Percentiles rank a stretch among this genome's conserved stretches.
Evolutionary conservation across 2,329 filamentous ascomycete species (phyloP).

Genomic region (Cucurbitaria berberidis): DNA sequence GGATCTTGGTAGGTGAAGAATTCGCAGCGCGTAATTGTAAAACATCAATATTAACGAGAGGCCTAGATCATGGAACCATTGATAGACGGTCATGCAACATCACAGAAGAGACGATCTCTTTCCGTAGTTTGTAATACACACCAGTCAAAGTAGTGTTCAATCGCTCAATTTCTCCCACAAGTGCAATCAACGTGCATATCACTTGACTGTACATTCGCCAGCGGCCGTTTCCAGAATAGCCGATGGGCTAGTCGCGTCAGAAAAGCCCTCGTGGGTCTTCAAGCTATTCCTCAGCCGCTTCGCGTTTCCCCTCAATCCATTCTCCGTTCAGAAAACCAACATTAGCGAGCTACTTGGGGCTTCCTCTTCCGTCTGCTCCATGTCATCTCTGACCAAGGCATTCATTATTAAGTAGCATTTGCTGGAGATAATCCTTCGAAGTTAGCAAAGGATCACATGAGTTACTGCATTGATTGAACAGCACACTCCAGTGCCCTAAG

Average conservation of each 20-base stretch:
- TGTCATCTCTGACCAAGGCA: not conserved
- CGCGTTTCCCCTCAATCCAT: slow-evolving; percentile 21
- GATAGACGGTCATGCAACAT: not conserved
- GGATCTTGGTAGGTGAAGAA: not conserved
- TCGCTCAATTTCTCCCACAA: slow-evolving; percentile 1
- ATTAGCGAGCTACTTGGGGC: not conserved
- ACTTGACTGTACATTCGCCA: not conserved
- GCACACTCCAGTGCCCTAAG: not conserved
- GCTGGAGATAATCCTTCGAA: not conserved
- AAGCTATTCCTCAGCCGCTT: slow-evolving; percentile 16
- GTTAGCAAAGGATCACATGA: not conserved
- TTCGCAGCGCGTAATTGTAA: not conserved
- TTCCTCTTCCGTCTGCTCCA: not conserved
- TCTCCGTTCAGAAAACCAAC: slow-evolving; percentile 13
- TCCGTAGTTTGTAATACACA: not conserved
- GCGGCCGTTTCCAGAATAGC: not conserved
- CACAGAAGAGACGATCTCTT: not conserved
- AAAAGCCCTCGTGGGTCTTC: slow-evolving; percentile 3
- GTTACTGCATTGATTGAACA: not conserved
- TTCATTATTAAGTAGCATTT: not conserved
- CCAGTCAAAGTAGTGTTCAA: not conserved
- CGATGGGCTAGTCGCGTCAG: not conserved
- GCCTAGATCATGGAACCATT: not conserved
- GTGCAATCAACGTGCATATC: slow-evolving; percentile 9
- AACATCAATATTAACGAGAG: not conserved